Base-by-base conservation (phyloP, 2,329 filamentous ascomycete species). In the Tolypocladium guangdongense region DNA sequence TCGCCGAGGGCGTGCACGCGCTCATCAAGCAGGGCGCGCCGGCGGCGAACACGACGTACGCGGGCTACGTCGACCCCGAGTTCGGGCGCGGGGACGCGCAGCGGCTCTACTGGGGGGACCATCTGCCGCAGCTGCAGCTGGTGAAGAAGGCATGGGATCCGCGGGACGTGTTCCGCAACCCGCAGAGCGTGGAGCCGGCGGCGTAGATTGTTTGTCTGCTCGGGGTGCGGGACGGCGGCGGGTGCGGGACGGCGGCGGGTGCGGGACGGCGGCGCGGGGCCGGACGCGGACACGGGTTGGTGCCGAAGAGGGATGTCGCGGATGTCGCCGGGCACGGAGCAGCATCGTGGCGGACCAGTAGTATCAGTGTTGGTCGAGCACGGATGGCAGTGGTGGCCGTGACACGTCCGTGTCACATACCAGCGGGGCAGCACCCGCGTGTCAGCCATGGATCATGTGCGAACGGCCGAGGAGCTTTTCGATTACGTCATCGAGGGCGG, bases 51-150 rank as follows among this genome's bases (percentile, higher is more conserved):
- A 77, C 76, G 12, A 77, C 80, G 1, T 87, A 86, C 63, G 76
- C 82, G 0, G 83, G 82, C 2, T 86, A 86, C 57, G 76, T 86
- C 2, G 82, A 86, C 60, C 74, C 74, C 2, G 64, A 64, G 5
- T 61, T 84, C 36, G 54, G 63, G n/a, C 63, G 72, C 38, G 58
- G 58, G 3, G 57, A 69, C 52, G 71, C 73, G 10, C 77, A 81
- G 59, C 58, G 67, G 52, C 70, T 73, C 10, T 84, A 84, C 61
- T 84, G 80, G 79, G 75, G 76, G 0, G 59, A 69, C 0, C 81
- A 82, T 56, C 64, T 82, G 38, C 64, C 69, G 0, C 59, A 56
- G 10, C 66, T 84, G 49, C 67, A 73, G 50, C 51, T 64, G 49
- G 69, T 84, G 47, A 84, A 84, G 67, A 59, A 65, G 7, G 67